Conservation (phyloP, 345 rosid species). For the Atalantia buxifolia region DNA sequence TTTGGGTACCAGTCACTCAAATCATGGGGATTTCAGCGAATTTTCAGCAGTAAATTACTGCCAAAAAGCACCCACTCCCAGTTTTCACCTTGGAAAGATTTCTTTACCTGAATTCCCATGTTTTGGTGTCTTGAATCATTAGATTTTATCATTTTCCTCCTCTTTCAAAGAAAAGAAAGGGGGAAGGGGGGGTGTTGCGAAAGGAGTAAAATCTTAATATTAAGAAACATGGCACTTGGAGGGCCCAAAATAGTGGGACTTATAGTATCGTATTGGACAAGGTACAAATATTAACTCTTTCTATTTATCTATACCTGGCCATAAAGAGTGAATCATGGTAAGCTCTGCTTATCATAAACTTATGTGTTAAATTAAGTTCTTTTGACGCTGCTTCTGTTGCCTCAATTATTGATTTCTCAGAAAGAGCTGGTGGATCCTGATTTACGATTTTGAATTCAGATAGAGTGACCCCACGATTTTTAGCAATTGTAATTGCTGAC, state of each 20-base stretch:
- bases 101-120: neutral
- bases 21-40: neutral
- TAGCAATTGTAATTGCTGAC: slow-evolving; percentile 64
- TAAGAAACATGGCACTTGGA: neutral
- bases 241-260: neutral
- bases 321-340: slow-evolving; percentile 94
- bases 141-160: neutral
- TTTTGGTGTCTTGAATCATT: neutral
- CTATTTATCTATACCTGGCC: slow-evolving; percentile 65
- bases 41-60: neutral
- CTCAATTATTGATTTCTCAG: slow-evolving; percentile 57
- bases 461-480: slow-evolving; percentile 55
- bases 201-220: neutral
- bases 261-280: neutral
- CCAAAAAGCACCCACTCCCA: neutral
- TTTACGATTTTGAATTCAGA: slow-evolving; percentile 81
- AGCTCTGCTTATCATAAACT: slow-evolving; percentile 92
- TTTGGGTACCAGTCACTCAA: neutral
- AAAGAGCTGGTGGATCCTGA: slow-evolving; percentile 93
- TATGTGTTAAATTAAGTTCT: slow-evolving; percentile 68
- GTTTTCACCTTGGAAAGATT: neutral
- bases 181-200: too few species aligned
- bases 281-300: neutral
- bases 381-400: slow-evolving; percentile 66
- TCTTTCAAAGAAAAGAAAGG: neutral